phyloP scores from a whole-genome alignment of 176 grass and related monocot genomes.

The Metroxylon sagu region DNA sequence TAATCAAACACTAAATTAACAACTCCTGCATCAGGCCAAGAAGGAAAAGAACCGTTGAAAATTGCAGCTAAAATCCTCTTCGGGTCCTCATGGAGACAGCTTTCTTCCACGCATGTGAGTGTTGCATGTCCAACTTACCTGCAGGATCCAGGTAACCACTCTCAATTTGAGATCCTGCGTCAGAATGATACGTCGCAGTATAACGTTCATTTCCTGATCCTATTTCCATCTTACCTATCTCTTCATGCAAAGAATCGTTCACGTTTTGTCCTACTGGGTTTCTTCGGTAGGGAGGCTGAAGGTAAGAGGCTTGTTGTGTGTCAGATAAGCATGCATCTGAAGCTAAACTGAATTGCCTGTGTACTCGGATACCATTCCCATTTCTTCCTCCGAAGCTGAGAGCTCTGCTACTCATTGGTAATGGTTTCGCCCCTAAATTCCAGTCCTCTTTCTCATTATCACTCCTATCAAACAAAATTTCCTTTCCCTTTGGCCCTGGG shows the following conservation, averaged over 20 bases:
- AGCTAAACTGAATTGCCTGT: background rate
- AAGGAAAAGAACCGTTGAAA: background rate
- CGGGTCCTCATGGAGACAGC: slow-evolving; percentile 1
- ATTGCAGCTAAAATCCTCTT: slow-evolving; percentile 10
- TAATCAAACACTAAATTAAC: no score
- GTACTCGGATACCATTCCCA: background rate
- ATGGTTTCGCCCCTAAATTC: background rate
- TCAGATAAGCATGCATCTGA: background rate
- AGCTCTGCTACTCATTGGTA: background rate
- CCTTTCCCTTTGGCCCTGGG: background rate
- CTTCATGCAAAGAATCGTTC: no score
- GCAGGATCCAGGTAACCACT: no score
- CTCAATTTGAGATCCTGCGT: no score
- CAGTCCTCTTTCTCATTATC: background rate
- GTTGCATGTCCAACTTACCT: no score
- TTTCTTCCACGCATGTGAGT: background rate
- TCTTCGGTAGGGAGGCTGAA: background rate
- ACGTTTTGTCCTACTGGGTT: background rate
- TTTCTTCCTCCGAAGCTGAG: background rate
- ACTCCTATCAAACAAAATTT: slow-evolving; percentile 1
- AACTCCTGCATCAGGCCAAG: no score
- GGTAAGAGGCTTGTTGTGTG: background rate
- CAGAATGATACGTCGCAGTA: no score
- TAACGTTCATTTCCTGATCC: no score
- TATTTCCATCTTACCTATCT: no score